These are phyloP conservation scores for Megacollybia marginata DNA, from an alignment of 768 basidiomycete species.

Conservation along the genomic window DNA sequence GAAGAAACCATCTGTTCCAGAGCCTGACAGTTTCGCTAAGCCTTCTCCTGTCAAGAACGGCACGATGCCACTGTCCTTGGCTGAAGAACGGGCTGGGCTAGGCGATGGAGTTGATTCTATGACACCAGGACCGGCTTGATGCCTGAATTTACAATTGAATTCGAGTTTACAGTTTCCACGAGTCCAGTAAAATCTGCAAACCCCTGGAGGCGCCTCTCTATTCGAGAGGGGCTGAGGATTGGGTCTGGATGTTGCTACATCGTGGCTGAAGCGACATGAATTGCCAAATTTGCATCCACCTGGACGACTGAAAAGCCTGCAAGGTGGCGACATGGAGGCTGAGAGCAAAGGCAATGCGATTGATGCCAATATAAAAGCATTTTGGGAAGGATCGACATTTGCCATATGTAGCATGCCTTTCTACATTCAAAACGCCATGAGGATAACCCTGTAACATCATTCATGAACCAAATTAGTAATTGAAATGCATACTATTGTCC, in stretches of 20 bases:
- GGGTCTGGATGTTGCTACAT: background rate
- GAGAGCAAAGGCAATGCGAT: too few relatives aligned
- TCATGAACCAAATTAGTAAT: too few relatives aligned
- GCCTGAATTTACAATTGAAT: background rate
- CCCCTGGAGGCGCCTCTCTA: background rate
- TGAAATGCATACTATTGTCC: too few relatives aligned
- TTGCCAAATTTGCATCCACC: background rate
- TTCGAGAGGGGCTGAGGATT: background rate
- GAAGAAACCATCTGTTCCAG: conserved; percentile 37
- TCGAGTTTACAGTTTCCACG: background rate
- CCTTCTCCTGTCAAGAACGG: conserved; percentile 39
- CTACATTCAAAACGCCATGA: too few relatives aligned
- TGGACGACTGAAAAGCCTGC: background rate
- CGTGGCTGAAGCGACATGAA: background rate
- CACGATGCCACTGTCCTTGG: conserved; percentile 14
- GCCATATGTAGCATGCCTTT: too few relatives aligned
- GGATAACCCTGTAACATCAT: too few relatives aligned
- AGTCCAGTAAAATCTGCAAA: background rate
- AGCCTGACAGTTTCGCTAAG: conserved; percentile 34
- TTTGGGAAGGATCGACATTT: too few relatives aligned
- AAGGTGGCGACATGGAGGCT: background rate
- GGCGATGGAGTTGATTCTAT: background rate
- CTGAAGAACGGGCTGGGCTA: background rate
- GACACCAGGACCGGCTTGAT: background rate
- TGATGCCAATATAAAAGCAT: too few relatives aligned